These are phyloP conservation scores for Whalleya microplaca DNA, from an alignment of 2,329 filamentous ascomycete species.

Conservation along the genomic window DNA sequence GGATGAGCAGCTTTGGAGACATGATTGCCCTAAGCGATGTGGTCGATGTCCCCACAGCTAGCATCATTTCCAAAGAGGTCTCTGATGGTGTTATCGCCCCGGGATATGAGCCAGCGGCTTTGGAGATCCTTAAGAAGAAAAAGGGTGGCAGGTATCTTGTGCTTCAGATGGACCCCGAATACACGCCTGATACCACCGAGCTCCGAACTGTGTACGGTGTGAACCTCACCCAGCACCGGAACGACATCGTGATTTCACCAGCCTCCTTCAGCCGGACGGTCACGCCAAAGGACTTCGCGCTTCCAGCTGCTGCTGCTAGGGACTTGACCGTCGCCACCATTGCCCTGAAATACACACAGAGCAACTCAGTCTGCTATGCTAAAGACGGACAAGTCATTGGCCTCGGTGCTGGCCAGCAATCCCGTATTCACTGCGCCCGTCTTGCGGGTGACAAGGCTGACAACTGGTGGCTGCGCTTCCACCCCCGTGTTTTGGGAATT, in stretches of 20 bases:
- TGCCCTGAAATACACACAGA: slow-evolving; percentile 97
- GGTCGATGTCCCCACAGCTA: slow-evolving; percentile 90
- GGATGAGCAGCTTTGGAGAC: slow-evolving; percentile 98
- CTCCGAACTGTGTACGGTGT: slow-evolving; percentile 89
- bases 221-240: slow-evolving; percentile 86
- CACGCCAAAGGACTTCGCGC: slow-evolving; percentile 77
- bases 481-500: slow-evolving; percentile 82
- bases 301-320: slow-evolving; percentile 81
- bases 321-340: slow-evolving; percentile 96
- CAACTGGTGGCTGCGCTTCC: slow-evolving; percentile 99
- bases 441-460: slow-evolving; percentile 97
- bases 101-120: slow-evolving; percentile 79
- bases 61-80: slow-evolving; percentile 97
- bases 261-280: slow-evolving; percentile 85
- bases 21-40: slow-evolving; percentile 90
- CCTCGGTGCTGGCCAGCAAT: slow-evolving; percentile 94
- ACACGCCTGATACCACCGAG: slow-evolving; percentile 80
- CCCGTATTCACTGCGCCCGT: slow-evolving; percentile 96
- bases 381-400: slow-evolving; percentile 92
- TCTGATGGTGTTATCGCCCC: slow-evolving; percentile 96
- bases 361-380: slow-evolving; percentile 98
- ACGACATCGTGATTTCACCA: slow-evolving; percentile 85
- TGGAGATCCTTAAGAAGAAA: slow-evolving; percentile 95
- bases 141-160: slow-evolving; percentile 97
- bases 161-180: slow-evolving; percentile 89